These are phyloP conservation scores for Giardia duodenalis DNA, from an alignment of 208 protist genomes.

Conservation along the genomic window DNA sequence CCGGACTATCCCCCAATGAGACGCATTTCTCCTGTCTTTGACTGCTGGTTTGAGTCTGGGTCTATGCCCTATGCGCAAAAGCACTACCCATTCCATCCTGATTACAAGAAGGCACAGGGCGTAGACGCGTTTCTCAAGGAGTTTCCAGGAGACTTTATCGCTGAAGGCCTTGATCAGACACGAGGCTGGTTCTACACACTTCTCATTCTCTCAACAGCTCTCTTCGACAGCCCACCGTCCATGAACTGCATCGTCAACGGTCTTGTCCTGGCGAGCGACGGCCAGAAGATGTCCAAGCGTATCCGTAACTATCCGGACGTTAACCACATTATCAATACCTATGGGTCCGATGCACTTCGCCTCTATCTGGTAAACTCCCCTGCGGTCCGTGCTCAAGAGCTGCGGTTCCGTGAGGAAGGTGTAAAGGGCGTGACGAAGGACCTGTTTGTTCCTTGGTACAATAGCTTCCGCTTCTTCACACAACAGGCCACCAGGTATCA, in stretches of 20 bases:
- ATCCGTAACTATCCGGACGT: slow-evolving; percentile 98
- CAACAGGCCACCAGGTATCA: slow-evolving; percentile 67
- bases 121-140: slow-evolving; percentile 53
- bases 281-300: slow-evolving; percentile 99
- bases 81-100: slow-evolving; percentile 98
- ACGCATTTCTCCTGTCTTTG: slow-evolving; percentile 89
- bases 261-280: slow-evolving; percentile 83
- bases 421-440: slow-evolving; percentile 86
- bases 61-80: slow-evolving; percentile 95
- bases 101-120: slow-evolving; percentile 55
- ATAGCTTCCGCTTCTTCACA: slow-evolving; percentile 90
- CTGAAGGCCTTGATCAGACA: slow-evolving; percentile 91
- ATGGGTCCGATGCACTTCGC: slow-evolving; percentile 89
- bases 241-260: slow-evolving; percentile 98
- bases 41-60: slow-evolving; percentile 99
- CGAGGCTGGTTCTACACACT: slow-evolving; percentile 94
- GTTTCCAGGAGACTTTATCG: slow-evolving; percentile 98
- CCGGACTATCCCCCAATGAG: slow-evolving; percentile 27
- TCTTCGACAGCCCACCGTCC: slow-evolving; percentile 88
- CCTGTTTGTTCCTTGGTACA: slow-evolving; percentile 92
- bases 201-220: slow-evolving; percentile 84
- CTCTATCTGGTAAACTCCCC: slow-evolving; percentile 98
- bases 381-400: slow-evolving; percentile 83
- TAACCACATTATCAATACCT: slow-evolving; percentile 67
- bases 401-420: slow-evolving; percentile 73